phyloP scores from a whole-genome alignment of 192 early-diverging fungal species.

The Endogone sp. region DNA sequence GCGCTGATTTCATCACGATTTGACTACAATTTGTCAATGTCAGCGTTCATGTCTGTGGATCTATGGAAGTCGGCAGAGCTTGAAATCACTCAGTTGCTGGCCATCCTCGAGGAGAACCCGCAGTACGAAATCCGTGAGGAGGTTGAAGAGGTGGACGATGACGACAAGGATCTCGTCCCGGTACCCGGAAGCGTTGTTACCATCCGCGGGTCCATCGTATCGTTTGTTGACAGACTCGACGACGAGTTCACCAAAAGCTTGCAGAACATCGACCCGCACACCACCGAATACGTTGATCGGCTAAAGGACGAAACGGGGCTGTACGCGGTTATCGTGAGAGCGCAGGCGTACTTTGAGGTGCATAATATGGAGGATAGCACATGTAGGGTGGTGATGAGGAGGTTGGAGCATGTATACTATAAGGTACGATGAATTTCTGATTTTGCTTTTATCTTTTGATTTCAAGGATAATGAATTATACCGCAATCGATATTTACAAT shows the following conservation, averaged over 20 bases:
- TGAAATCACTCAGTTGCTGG: slow-evolving; percentile 75
- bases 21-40: slow-evolving; percentile 64
- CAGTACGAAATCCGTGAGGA: slow-evolving; percentile 67
- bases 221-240: slow-evolving; percentile 90
- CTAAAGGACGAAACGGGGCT: slow-evolving; percentile 85
- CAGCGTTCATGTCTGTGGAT: slow-evolving; percentile 70
- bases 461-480: too few relatives aligned
- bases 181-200: slow-evolving; percentile 44
- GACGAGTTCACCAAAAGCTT: slow-evolving; percentile 97
- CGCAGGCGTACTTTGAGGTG: slow-evolving; percentile 84
- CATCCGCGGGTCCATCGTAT: slow-evolving; percentile 81
- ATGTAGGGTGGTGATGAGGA: slow-evolving; percentile 75
- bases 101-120: slow-evolving; percentile 71
- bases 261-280: slow-evolving; percentile 95
- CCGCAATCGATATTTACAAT: too few relatives aligned
- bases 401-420: slow-evolving; percentile 96
- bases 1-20: slow-evolving; percentile 86
- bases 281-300: slow-evolving; percentile 93
- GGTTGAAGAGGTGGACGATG: slow-evolving; percentile 63
- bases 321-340: slow-evolving; percentile 84
- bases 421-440: slow-evolving; percentile 63
- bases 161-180: slow-evolving; percentile 51
- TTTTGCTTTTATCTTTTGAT: not conserved
- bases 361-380: slow-evolving; percentile 51
- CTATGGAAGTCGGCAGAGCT: slow-evolving; percentile 75